Conservation (phyloP, 2,329 filamentous ascomycete genomes). For the Colletotrichum liaoningense region DNA sequence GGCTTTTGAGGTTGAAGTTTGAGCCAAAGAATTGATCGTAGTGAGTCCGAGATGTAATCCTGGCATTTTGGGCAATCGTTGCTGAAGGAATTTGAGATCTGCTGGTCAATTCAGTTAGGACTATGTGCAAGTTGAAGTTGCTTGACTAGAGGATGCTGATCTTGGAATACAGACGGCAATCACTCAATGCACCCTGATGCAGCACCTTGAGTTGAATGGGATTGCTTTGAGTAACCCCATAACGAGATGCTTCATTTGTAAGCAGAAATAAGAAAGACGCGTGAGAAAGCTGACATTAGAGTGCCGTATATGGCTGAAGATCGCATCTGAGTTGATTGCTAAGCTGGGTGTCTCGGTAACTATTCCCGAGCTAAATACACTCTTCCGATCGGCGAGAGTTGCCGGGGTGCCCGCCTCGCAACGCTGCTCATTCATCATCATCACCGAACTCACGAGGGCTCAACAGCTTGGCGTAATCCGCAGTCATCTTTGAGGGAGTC, state of each 20-base stretch:
- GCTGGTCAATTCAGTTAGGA: accelerated
- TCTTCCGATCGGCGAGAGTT: neutral
- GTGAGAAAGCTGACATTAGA: neutral
- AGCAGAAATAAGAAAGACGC: too few relatives aligned
- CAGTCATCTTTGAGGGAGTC: neutral
- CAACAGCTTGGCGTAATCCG: neutral
- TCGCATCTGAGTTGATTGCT: neutral
- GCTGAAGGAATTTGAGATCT: too few relatives aligned
- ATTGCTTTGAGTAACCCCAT: neutral
- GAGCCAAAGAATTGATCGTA: neutral
- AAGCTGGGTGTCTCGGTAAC: neutral
- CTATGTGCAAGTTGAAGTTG: too few relatives aligned
- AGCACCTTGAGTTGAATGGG: too few relatives aligned
- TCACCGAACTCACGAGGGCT: neutral
- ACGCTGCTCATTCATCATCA: neutral
- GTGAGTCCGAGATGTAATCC: too few relatives aligned
- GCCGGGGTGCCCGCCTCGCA: neutral
- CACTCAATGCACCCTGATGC: too few relatives aligned
- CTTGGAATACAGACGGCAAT: too few relatives aligned
- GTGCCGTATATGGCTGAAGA: neutral
- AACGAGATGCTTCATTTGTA: neutral
- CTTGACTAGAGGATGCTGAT: too few relatives aligned
- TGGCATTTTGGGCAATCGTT: too few relatives aligned
- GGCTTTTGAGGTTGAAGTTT: constrained; percentile 50
- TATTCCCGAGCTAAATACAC: neutral